These are phyloP conservation scores for Acmispon strigosus DNA, from an alignment of 306 rosid genomes.

Conservation along the genomic window DNA sequence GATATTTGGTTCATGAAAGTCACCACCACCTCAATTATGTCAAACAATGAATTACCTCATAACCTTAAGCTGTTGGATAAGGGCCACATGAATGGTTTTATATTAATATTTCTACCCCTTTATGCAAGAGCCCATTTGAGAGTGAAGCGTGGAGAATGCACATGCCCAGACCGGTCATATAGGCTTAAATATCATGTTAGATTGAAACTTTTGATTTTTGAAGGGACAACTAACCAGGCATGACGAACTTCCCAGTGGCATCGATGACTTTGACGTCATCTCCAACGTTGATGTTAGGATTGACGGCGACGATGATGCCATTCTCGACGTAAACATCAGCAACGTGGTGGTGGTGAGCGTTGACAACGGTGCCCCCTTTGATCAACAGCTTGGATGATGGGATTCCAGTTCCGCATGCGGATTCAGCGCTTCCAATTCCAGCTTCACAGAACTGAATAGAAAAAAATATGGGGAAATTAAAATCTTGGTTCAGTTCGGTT, in stretches of 20 bases:
- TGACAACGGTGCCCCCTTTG: constrained; percentile 76
- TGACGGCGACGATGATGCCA: constrained; percentile 64
- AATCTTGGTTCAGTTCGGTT: neutral
- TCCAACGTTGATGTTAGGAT: constrained; percentile 74
- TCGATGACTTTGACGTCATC: constrained; percentile 81
- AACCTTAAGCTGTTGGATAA: too few relatives aligned
- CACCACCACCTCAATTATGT: too few relatives aligned
- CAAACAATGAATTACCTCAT: too few relatives aligned
- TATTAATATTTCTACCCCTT: too few relatives aligned
- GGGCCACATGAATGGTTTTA: too few relatives aligned
- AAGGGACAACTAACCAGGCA: constrained; percentile 92
- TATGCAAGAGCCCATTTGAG: too few relatives aligned
- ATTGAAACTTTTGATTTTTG: too few relatives aligned
- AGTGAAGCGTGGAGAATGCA: too few relatives aligned
- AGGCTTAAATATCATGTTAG: too few relatives aligned
- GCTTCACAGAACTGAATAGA: constrained; percentile 68
- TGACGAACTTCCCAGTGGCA: constrained; percentile 90
- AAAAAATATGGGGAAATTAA: neutral
- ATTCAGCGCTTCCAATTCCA: constrained; percentile 44
- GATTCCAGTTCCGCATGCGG: constrained; percentile 36
- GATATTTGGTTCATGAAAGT: too few relatives aligned
- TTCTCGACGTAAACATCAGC: constrained; percentile 87
- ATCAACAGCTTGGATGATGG: constrained; percentile 57
- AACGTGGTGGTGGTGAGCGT: constrained; percentile 65
- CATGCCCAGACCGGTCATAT: too few relatives aligned